A percentile compares a stretch with the other conserved stretches of the same genome.
phyloP scores from a whole-genome alignment of 805 yeast species.

The Cyberlindnera suaveolens region DNA sequence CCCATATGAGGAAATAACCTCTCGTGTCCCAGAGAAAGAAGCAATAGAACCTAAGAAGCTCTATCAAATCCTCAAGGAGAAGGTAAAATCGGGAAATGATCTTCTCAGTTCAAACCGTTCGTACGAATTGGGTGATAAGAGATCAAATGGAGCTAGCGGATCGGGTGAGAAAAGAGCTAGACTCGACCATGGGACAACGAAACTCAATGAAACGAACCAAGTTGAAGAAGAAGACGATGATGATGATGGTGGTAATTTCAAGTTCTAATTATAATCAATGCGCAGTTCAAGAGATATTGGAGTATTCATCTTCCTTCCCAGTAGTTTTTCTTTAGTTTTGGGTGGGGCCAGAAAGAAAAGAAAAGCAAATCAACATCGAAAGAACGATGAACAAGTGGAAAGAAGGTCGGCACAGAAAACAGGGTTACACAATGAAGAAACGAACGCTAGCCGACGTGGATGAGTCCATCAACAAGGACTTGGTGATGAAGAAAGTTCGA shows the following conservation, averaged over 20 bases:
- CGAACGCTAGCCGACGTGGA: neutral
- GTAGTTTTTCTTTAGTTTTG: too few species aligned
- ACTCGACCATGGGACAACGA: neutral
- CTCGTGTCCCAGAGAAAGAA: slow-evolving; percentile 6
- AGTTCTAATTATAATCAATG: slow-evolving; percentile 16
- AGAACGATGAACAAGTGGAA: neutral
- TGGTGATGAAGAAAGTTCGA: slow-evolving; percentile 5
- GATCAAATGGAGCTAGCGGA: neutral
- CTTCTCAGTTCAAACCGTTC: slow-evolving; percentile 14
- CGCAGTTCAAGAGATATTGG: too few species aligned
- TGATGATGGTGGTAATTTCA: slow-evolving; percentile 19
- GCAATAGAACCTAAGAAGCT: slow-evolving; percentile 19
- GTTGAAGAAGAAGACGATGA: slow-evolving; percentile 21
- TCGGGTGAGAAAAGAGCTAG: neutral
- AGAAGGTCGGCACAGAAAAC: neutral
- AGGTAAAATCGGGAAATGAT: slow-evolving; percentile 6
- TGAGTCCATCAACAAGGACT: neutral
- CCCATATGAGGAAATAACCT: slow-evolving; percentile 11
- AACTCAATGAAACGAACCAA: neutral
- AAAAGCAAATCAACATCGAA: too few species aligned
- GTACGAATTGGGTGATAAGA: slow-evolving; percentile 22
- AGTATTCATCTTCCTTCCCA: too few species aligned
- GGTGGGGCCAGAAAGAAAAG: too few species aligned
- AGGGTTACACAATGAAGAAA: neutral
- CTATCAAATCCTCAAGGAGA: slow-evolving; percentile 21